Evolutionary conservation across 1,139 yeast genomes (phyloP), one percentile per base, ranked within the genome.

Genomic region (Arxiozyma bovina): DNA sequence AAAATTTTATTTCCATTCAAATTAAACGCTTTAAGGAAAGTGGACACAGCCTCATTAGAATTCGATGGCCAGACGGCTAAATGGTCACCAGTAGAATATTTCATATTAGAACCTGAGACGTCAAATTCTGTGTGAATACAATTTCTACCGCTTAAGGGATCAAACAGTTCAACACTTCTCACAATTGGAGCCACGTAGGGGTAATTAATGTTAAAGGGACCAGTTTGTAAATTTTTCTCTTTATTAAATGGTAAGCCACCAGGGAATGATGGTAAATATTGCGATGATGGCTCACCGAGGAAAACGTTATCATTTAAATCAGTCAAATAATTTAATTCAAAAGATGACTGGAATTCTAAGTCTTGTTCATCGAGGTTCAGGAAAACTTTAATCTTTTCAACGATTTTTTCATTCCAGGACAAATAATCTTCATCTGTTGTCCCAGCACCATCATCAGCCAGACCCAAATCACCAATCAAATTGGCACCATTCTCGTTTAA

Each of bases 381-480:
- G 58, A 79, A 77, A 63, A 78, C 79, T 70, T 83, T 87, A 73
- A 88, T 78, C 15, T 78, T 71, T 52, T 83, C 89, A 64, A 86
- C 77, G 55, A 87, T 77, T 20, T 76, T 71, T 59, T 91, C 97
- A 73, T 91, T 91, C 99, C 99, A 93, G 50, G 90, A 76, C 69
- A 93, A 73, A 71, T 83, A 93, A 71, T 93, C 98, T 72, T 93
- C 99, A 72, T 93, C 98, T 78, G 91, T 84, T 53, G 96, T 83
- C 48, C 96, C 98, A 60, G 81, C 80, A 63, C 97, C 97, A 66
- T 91, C 99, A 68, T 91, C 99, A 70, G 96, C 99, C 71, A 83
- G 82, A 53, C 98, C 97, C 57, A 81, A 80, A 30, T 75, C 77
- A 51, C 94, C 94, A 55, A 91, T 74, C 54, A 83, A 70, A 52